These are phyloP conservation scores for Trichocladium antarcticum DNA, from an alignment of 495 filamentous ascomycete genomes.

Conservation along the genomic window DNA sequence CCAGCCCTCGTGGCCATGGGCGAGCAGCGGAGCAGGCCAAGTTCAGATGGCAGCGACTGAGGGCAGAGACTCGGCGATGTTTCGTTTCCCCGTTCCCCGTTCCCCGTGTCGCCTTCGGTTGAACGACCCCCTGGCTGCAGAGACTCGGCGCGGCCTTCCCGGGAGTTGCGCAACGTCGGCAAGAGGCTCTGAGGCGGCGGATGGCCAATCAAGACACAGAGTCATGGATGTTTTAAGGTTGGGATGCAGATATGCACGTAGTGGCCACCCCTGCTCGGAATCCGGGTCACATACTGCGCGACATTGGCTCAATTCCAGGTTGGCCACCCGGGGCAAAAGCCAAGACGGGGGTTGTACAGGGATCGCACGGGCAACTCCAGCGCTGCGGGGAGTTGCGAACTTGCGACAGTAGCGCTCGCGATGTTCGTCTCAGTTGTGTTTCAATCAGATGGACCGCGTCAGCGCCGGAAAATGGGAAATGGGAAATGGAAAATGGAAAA, in stretches of 20 bases:
- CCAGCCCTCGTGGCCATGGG: not conserved
- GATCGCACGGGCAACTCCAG: slow-evolving; percentile 6
- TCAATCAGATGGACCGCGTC: slow-evolving; percentile 25
- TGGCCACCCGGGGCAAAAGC: slow-evolving; percentile 18
- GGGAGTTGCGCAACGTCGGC: slow-evolving; percentile 1
- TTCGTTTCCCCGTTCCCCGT: slow-evolving; percentile 15
- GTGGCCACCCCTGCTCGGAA: slow-evolving; percentile 24
- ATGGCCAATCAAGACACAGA: slow-evolving; percentile 18
- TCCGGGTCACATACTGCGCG: no score
- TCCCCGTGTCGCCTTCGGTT: not conserved
- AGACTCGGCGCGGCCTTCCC: not conserved
- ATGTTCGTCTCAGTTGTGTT: slow-evolving; percentile 27
- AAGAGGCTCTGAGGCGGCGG: slow-evolving; percentile 15
- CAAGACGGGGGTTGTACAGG: slow-evolving; percentile 12
- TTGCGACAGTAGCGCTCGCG: slow-evolving; percentile 23
- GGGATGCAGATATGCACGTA: slow-evolving; percentile 23
- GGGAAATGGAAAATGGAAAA: no score
- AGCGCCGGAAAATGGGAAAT: slow-evolving; percentile 9
- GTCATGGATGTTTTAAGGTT: slow-evolving; percentile 26
- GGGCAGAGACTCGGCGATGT: slow-evolving; percentile 5
- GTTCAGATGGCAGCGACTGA: slow-evolving; percentile 16
- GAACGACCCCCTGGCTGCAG: slow-evolving; percentile 2
- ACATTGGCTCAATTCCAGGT: slow-evolving; percentile 1
- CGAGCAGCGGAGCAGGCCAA: not conserved
- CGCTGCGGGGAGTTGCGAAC: slow-evolving; percentile 3